Evolutionary conservation across 805 yeast species (phyloP).

Genomic region (Zygotorulaspora chibaensis): DNA sequence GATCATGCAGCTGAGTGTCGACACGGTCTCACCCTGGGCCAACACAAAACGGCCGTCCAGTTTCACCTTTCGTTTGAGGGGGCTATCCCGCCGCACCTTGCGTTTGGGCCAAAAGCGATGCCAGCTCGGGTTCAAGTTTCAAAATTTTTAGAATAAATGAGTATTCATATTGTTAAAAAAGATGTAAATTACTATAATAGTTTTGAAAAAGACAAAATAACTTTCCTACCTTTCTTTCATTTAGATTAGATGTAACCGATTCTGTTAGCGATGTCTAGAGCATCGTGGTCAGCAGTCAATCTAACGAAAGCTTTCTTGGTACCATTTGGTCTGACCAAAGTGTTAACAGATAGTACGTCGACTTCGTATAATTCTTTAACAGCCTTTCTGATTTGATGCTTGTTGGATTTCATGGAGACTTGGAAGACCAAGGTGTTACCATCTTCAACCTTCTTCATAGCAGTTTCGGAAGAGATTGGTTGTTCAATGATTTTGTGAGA

Average conservation of each 20-base stretch:
- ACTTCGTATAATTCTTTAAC: constrained; percentile 98
- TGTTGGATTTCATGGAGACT: constrained; percentile 96
- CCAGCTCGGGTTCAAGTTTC: no score
- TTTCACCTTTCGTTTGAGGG: no score
- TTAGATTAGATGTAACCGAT: constrained; percentile 89
- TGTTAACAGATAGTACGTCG: constrained; percentile 90
- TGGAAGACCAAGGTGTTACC: constrained; percentile 99
- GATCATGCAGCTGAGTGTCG: no score
- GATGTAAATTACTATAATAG: neutral
- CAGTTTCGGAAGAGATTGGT: constrained; percentile 97
- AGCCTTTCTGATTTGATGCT: constrained; percentile 96
- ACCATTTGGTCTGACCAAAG: constrained; percentile 98
- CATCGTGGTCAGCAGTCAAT: constrained; percentile 98
- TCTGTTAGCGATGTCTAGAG: constrained; percentile 99
- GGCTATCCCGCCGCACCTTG: no score
- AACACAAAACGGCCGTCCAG: no score
- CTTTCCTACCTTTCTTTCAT: neutral
- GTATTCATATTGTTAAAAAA: constrained; percentile 1
- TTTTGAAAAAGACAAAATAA: neutral
- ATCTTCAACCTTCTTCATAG: constrained; percentile 99
- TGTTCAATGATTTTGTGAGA: constrained; percentile 89
- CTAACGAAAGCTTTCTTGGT: constrained; percentile 99
- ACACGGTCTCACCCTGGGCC: no score
- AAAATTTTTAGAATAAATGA: constrained; percentile 1
- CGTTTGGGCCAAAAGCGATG: no score